Evolutionary conservation across 106 monocot genomes (phyloP), one percentile per base, ranked within the genome.

Genomic region (Hemerocallis citrina): DNA sequence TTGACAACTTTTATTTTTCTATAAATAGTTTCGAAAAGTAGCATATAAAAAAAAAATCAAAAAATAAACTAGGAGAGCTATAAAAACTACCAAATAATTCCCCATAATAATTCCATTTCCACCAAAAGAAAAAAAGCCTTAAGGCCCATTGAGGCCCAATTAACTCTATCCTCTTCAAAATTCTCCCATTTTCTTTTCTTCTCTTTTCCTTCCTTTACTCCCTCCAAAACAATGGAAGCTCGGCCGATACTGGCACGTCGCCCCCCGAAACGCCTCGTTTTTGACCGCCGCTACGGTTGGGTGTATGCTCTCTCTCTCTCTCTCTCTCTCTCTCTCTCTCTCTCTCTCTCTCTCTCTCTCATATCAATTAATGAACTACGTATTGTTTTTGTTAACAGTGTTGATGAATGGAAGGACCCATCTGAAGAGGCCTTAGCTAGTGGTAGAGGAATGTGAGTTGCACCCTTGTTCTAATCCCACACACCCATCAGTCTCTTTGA

Each of bases 231-330:
- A 8, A 47, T 47, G 21, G 47, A 47, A 47, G 20, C 47, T 17
- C n/a, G 3, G 47, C 47, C 1, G 20, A 47, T 8, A 47, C 47
- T 21, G 20, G 5, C 47, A 47, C 63, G 20, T 30, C 63, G 46
- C 32, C 56, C 55, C 17, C 21, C 44, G 15, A 66, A 46, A 20
- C 85, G 80, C 56, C 70, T 85, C 36, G 29, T 77, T 44, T 85
- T 81, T 41, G 81, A 85, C 71, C 68, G 74, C 52, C 85, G 85
- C 40, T 85, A 85, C 59, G 85, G 80, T 28, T 85, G 85, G 85
- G 70, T 85, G 85, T 81, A 85, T 36, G 13, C 9, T 25, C 33
- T 22, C 57, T 72, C 63, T 55, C 59, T 45, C 1, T 55, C 35
- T 41, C 23, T 54, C 39, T 35, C 42, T 33, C 30, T 14, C 32